Percentiles rank a stretch among this genome's conserved stretches.
These are phyloP conservation scores for Tympanopsis confertula DNA, from an alignment of 2,329 filamentous ascomycete genomes.

Conservation along the genomic window DNA sequence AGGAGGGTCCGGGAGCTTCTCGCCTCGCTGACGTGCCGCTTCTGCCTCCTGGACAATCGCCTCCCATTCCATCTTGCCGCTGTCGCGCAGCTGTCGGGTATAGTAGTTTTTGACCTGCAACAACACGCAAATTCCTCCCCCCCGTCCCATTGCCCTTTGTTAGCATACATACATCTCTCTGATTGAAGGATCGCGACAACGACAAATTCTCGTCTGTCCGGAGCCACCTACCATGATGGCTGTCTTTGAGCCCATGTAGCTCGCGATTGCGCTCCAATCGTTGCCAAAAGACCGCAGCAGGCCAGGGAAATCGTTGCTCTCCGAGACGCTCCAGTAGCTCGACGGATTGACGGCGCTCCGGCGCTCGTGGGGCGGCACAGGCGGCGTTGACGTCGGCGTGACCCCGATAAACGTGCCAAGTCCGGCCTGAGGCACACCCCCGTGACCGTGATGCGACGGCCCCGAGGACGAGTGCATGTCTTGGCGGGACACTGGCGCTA, in stretches of 20 bases:
- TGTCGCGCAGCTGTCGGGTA: slow-evolving; percentile 48
- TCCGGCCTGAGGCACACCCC: too few species aligned
- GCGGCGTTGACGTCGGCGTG: slow-evolving; percentile 11
- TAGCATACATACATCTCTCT: too few species aligned
- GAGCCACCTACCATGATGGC: slow-evolving; percentile 61
- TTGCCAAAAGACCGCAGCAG: slow-evolving; percentile 66
- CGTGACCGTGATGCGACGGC: too few species aligned
- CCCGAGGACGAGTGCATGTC: too few species aligned
- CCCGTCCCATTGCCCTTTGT: too few species aligned
- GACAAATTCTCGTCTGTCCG: slow-evolving; percentile 13
- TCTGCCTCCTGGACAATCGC: slow-evolving; percentile 48
- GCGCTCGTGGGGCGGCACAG: slow-evolving; percentile 29
- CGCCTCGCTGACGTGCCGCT: slow-evolving; percentile 37
- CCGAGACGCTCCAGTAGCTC: slow-evolving; percentile 80
- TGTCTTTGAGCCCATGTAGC: slow-evolving; percentile 74
- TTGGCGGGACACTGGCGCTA: too few species aligned
- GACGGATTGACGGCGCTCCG: slow-evolving; percentile 49
- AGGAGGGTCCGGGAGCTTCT: slow-evolving; percentile 48
- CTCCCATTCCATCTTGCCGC: slow-evolving; percentile 49
- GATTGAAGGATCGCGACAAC: slow-evolving; percentile 15
- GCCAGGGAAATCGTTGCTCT: slow-evolving; percentile 65
- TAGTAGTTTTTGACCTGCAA: slow-evolving; percentile 59
- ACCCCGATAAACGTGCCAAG: slow-evolving; percentile 3
- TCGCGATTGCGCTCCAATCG: slow-evolving; percentile 65
- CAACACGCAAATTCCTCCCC: too few species aligned